phyloP scores from a whole-genome alignment of 1,284 basidiomycete genomes.

The Coniophora puteana region DNA sequence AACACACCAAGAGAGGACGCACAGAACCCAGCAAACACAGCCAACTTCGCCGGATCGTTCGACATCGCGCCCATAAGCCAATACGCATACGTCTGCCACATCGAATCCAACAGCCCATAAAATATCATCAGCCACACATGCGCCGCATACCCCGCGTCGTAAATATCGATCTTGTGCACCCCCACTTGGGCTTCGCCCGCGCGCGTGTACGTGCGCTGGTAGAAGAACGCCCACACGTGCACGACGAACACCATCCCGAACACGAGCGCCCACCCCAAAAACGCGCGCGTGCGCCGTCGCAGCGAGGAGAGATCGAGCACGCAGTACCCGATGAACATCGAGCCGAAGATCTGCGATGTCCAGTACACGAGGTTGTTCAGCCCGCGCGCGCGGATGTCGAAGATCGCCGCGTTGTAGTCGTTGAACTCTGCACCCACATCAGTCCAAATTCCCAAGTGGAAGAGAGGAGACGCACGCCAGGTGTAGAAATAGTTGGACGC shows the following conservation, averaged over 20 bases:
- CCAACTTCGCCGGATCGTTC: constrained; percentile 36
- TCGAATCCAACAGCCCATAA: constrained; percentile 37
- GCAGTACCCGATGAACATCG: constrained; percentile 32
- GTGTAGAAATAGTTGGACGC: constrained; percentile 36
- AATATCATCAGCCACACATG: constrained; percentile 37
- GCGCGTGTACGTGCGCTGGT: constrained; percentile 37
- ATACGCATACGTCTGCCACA: constrained; percentile 42
- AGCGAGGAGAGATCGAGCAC: constrained; percentile 40
- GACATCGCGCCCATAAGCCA: constrained; percentile 42
- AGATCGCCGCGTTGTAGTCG: constrained; percentile 35
- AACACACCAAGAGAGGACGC: constrained; percentile 8
- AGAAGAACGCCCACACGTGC: constrained; percentile 50
- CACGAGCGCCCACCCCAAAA: constrained; percentile 43
- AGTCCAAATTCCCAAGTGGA: not conserved
- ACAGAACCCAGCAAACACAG: constrained; percentile 41
- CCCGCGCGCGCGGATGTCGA: constrained; percentile 34
- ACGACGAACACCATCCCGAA: constrained; percentile 45
- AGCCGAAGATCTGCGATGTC: constrained; percentile 35
- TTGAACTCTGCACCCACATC: constrained; percentile 29
- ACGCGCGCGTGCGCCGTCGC: constrained; percentile 44
- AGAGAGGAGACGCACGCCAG: constrained; percentile 26
- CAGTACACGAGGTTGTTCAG: constrained; percentile 37
- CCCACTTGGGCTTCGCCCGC: not conserved
- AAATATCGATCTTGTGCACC: constrained; percentile 22
- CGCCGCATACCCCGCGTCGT: constrained; percentile 27